Conservation (phyloP, 768 basidiomycete genomes). For the Amanita subjunquillea region DNA sequence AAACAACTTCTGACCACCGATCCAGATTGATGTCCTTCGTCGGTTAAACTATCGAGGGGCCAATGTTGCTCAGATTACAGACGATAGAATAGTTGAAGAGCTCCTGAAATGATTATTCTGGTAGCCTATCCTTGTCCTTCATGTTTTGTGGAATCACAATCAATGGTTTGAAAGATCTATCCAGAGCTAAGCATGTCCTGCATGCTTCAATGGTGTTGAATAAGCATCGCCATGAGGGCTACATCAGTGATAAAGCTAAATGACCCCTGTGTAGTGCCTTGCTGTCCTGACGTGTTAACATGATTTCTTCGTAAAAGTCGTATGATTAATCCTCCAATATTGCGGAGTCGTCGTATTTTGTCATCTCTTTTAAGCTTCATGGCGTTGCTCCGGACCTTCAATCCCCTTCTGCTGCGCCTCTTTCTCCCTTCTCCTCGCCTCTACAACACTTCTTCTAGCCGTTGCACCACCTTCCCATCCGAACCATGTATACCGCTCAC, state of each 20-base stretch:
- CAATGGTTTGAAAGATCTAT: neutral
- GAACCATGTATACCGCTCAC: slow-evolving; percentile 45
- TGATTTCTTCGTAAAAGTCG: too few species aligned
- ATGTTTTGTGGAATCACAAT: neutral
- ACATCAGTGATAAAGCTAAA: too few species aligned
- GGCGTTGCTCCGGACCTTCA: neutral
- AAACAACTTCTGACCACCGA: neutral
- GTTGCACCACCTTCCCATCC: slow-evolving; percentile 52
- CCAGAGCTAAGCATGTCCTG: neutral
- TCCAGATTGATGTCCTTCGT: slow-evolving; percentile 79
- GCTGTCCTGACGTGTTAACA: too few species aligned
- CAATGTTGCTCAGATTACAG: slow-evolving; percentile 70
- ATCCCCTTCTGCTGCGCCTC: neutral
- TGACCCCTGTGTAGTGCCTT: too few species aligned
- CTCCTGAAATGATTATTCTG: slow-evolving; percentile 44
- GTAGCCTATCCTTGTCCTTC: neutral
- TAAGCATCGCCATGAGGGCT: too few species aligned
- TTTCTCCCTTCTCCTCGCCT: slow-evolving; percentile 9
- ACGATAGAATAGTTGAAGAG: slow-evolving; percentile 82
- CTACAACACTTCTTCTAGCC: slow-evolving; percentile 28
- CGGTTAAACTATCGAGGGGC: slow-evolving; percentile 80
- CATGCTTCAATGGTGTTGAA: neutral
- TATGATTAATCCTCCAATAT: neutral
- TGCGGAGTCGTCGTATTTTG: neutral
- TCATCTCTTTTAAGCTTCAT: neutral